These are phyloP conservation scores for Zasmidium angulare DNA, from an alignment of 2,329 filamentous ascomycete species.

Conservation along the genomic window DNA sequence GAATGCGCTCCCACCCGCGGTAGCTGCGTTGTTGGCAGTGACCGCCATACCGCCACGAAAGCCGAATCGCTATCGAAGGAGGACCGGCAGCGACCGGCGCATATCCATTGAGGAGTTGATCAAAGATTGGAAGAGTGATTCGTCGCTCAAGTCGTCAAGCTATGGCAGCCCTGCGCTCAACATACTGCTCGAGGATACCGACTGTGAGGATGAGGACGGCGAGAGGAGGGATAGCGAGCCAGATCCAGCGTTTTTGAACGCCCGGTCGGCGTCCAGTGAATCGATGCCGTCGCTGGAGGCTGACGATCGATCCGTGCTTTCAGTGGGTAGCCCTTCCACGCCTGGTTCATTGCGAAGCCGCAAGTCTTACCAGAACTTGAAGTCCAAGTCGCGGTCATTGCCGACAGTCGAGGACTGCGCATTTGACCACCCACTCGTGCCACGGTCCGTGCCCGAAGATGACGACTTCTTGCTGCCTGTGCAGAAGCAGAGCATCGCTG, in stretches of 20 bases:
- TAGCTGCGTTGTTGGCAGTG: constrained; percentile 59
- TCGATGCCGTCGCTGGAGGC: constrained; percentile 55
- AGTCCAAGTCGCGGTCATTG: constrained; percentile 50
- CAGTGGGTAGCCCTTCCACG: constrained; percentile 44
- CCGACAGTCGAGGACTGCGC: constrained; percentile 54
- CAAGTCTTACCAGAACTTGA: constrained; percentile 38
- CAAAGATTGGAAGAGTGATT: constrained; percentile 55
- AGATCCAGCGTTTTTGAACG: constrained; percentile 44
- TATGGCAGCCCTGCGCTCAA: constrained; percentile 45
- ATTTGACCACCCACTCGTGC: constrained; percentile 58
- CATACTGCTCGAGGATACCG: constrained; percentile 56
- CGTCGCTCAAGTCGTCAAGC: constrained; percentile 30
- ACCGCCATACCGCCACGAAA: constrained; percentile 58
- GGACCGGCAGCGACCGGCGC: constrained; percentile 40
- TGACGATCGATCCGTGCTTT: constrained; percentile 49
- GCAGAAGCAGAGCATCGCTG: constrained; percentile 28
- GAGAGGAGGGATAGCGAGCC: constrained; percentile 36
- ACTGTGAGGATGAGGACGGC: constrained; percentile 37
- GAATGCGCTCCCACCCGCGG: constrained; percentile 53
- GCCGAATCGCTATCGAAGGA: constrained; percentile 39
- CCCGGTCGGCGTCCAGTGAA: constrained; percentile 57
- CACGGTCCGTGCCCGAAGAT: constrained; percentile 35
- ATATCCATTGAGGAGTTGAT: constrained; percentile 60
- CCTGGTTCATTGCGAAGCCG: constrained; percentile 38
- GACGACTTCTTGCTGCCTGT: constrained; percentile 33